Percentiles rank a stretch among this genome's conserved stretches.
These are phyloP conservation scores for Populus davidiana DNA, from an alignment of 345 rosid genomes.

Conservation along the genomic window DNA sequence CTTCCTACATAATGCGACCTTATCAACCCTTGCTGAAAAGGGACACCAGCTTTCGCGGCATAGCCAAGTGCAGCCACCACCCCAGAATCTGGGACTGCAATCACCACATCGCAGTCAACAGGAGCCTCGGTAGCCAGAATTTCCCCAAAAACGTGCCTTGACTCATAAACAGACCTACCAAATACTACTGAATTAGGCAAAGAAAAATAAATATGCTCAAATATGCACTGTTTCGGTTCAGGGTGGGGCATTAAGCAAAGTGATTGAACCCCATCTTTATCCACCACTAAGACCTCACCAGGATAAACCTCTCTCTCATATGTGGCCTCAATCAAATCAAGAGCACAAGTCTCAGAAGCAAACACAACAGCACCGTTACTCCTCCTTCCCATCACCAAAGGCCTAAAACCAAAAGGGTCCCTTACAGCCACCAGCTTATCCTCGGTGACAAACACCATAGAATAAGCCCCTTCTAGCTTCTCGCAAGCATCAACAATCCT, in stretches of 20 bases:
- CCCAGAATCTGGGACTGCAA: slow-evolving; percentile 94
- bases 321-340: slow-evolving; percentile 90
- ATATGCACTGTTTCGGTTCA: slow-evolving; percentile 85
- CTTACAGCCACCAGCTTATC: slow-evolving; percentile 94
- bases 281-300: slow-evolving; percentile 86
- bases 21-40: slow-evolving; percentile 83
- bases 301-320: slow-evolving; percentile 92
- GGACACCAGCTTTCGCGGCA: slow-evolving; percentile 75
- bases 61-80: slow-evolving; percentile 95
- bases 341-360: slow-evolving; percentile 97
- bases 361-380: slow-evolving; percentile 89
- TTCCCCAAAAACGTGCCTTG: slow-evolving; percentile 67
- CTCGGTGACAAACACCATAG: slow-evolving; percentile 89
- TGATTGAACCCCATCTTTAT: slow-evolving; percentile 77
- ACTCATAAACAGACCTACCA: slow-evolving; percentile 84
- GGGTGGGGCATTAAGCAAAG: slow-evolving; percentile 67
- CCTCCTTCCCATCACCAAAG: slow-evolving; percentile 93
- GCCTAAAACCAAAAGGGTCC: slow-evolving; percentile 87
- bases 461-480: slow-evolving; percentile 80
- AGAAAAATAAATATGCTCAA: slow-evolving; percentile 88
- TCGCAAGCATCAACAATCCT: slow-evolving; percentile 96
- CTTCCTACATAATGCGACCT: slow-evolving; percentile 96
- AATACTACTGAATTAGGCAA: slow-evolving; percentile 82
- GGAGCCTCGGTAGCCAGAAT: slow-evolving; percentile 76
- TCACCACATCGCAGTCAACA: slow-evolving; percentile 90